Evolutionary conservation across 768 basidiomycete species (phyloP).

Genomic region (Russula earlei): DNA sequence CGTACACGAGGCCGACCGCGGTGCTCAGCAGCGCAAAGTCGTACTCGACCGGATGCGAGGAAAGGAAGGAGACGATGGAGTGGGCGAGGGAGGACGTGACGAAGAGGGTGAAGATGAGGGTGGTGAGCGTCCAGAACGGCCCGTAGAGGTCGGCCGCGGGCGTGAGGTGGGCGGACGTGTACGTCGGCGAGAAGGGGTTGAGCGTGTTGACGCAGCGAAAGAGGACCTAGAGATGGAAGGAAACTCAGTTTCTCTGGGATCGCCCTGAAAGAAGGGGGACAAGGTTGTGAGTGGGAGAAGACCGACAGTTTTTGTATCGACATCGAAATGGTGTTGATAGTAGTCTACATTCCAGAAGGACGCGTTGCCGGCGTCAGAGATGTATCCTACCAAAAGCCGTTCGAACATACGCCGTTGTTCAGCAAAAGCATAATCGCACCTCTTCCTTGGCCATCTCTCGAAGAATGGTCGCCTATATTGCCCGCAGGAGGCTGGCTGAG

Average conservation of each 20-base stretch:
- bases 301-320: conserved; percentile 67
- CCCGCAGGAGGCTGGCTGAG: conserved; percentile 8
- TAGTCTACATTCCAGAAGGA: conserved; percentile 72
- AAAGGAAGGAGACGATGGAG: conserved; percentile 81
- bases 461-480: neutral
- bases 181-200: conserved; percentile 60
- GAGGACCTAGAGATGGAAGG: conserved; percentile 42
- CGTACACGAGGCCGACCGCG: conserved; percentile 76
- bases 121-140: conserved; percentile 97
- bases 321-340: conserved; percentile 82
- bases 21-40: conserved; percentile 81
- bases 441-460: conserved; percentile 5
- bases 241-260: too few relatives aligned
- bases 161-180: conserved; percentile 50
- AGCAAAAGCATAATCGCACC: neutral
- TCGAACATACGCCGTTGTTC: neutral
- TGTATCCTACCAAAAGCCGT: conserved; percentile 41
- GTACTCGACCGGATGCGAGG: conserved; percentile 59
- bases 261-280: neutral
- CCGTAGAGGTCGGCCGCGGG: conserved; percentile 73
- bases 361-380: conserved; percentile 41
- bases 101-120: conserved; percentile 87
- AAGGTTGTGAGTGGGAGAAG: neutral
- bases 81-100: conserved; percentile 88
- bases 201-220: conserved; percentile 69